Base-by-base conservation (phyloP, 345 rosid species). In the Boechera divaricarpa region DNA sequence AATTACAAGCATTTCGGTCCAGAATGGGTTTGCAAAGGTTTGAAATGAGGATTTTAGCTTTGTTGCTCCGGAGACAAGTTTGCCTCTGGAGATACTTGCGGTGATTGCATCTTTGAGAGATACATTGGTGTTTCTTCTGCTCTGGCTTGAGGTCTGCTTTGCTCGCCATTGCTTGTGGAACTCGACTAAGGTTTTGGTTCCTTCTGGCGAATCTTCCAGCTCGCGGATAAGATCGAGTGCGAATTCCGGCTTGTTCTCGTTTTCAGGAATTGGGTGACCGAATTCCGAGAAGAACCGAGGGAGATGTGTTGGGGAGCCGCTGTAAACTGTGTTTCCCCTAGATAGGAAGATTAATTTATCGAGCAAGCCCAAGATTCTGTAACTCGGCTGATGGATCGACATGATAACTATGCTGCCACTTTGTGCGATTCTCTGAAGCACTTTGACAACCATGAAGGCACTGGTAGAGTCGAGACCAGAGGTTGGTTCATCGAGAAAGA, bases 301-400 rank as follows among this genome's bases (percentile, higher is more conserved):
- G 39, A 92, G 79, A 53, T 63, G 77, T 16, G 70, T 55, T 0
- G 94, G 92, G 0, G 94, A 62, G 10, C 97, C 96, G 18, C 90
- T 88, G 66, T 82, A 94, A 13, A 90, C 98, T 0, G 93, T 87
- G 38, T 87, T 82, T 2, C 98, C 98, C 4, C 81, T 94, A 0
- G 98, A 90, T 26, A 94, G 86, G 57, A 94, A 88, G 65, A 94
- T 76, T 80, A 94, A 44, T 29, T 84, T 83, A 75, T 92, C 97
- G 10, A 94, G 79, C 42, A 92, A 83, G 54, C 87, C 80, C 44
- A 94, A 79, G 66, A 94, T 92, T 53, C 98, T 79, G 80, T 84
- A 89, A 76, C 98, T 94, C 5, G 98, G 98, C 83, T 94, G 98
- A 72, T 94, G 98, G 11, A 94, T 77, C 0, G 98, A 88, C 97